Base-by-base conservation (phyloP, 768 basidiomycete genomes). In the Rhodotorula babjevae region DNA sequence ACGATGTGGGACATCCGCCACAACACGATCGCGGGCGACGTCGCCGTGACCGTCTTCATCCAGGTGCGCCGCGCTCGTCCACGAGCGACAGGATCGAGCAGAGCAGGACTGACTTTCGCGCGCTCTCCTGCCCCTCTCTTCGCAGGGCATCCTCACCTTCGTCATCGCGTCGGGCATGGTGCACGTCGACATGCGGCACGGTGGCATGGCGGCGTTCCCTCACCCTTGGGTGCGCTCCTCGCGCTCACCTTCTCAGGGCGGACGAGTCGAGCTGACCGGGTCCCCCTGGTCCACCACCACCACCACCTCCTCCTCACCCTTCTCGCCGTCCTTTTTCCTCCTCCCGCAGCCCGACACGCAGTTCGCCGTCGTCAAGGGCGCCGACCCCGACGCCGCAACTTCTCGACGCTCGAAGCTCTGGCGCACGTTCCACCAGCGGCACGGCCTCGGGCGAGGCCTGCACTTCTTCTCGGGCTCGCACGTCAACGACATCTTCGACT, bases 61-160 rank as follows among this genome's bases (percentile, higher is more conserved):
- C 74, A 75, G 57, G 70, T 68, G 16, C 44, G 44, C 3, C 52
- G 23, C 7, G 29, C 40, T 9, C n/a, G 53, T 23, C 29, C 7
- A n/a, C 15, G 6, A 16, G 15, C 18, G 44, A 9, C 44, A 11
- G 18, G 44, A 11, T 9, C 44, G 44, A 46, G 44, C 14, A 12
- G 18, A 14, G 44, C 44, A 18, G 18, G 44, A 46, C 25, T 42
- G 33, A 25, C 58, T 14, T 57, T 40, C 52, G 12, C 40, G 27
- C 44, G 21, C 40, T 33, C 31, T 1, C 11, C 6, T 19, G 27
- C 33, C 12, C 8, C 16, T n/a, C 44, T 18, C 44, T 11, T 18
- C 14, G 18, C 70, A 73, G 65, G 76, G 76, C n/a, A 75, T 73
- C 33, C 61, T 77, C 10, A 75, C 76, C 9, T 77, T 77, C 57